Conservation (phyloP, 306 rosid species). For the Cicer bijugum region DNA sequence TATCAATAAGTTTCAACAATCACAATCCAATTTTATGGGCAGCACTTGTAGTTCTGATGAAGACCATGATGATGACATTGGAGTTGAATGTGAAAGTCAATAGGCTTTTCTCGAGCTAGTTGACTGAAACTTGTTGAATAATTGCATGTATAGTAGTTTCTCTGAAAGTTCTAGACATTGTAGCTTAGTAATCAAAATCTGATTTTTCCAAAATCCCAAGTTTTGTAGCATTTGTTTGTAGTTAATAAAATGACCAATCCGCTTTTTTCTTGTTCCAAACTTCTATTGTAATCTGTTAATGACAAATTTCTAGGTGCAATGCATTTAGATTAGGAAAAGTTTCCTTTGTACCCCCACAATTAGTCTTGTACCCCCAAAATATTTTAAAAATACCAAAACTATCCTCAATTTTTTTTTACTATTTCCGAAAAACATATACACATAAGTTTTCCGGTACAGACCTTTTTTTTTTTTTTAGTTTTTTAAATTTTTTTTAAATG, state of each 20-base stretch:
- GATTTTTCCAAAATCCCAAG: not conserved
- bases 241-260: slow-evolving; percentile 33
- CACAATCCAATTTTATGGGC: slow-evolving; percentile 42
- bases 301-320: slow-evolving; percentile 6
- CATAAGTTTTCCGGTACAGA: too few species aligned
- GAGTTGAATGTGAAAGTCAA: slow-evolving; percentile 47
- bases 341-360: too few species aligned
- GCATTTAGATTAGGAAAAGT: slow-evolving; percentile 27
- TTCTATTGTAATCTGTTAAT: not conserved
- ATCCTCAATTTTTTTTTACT: too few species aligned
- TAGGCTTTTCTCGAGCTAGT: slow-evolving; percentile 26
- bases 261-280: slow-evolving; percentile 12
- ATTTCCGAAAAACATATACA: too few species aligned
- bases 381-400: too few species aligned
- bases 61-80: slow-evolving; percentile 46
- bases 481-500: too few species aligned
- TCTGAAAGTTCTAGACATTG: slow-evolving; percentile 30
- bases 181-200: slow-evolving; percentile 25
- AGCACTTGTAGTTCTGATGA: slow-evolving; percentile 50
- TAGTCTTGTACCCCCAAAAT: too few species aligned
- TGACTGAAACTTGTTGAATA: slow-evolving; percentile 3
- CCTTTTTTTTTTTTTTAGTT: too few species aligned
- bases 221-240: slow-evolving; percentile 1
- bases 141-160: slow-evolving; percentile 33
- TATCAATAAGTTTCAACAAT: slow-evolving; percentile 58